A percentile compares a stretch with the other conserved stretches of the same genome.
phyloP scores from a whole-genome alignment of 176 grass and related monocot genomes.

The Elymus sibiricus region DNA sequence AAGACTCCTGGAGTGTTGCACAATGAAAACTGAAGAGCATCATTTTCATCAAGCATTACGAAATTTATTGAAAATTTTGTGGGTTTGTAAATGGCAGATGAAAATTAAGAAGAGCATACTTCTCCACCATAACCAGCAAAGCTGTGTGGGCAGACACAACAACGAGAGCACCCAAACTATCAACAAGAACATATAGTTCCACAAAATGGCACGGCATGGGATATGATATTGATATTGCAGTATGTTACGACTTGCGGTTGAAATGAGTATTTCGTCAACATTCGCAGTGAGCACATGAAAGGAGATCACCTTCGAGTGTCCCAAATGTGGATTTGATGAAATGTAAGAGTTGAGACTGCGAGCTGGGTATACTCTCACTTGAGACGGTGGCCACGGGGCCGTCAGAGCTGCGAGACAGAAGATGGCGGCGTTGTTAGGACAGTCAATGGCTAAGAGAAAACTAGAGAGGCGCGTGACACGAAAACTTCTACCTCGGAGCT shows the following conservation, averaged over 20 bases:
- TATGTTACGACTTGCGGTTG: background rate
- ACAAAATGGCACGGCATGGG: background rate
- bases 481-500: slow-evolving; percentile 20
- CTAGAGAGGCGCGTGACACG: background rate
- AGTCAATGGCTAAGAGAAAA: background rate
- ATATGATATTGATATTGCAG: background rate
- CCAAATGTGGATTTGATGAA: slow-evolving; percentile 55
- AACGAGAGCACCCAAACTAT: background rate
- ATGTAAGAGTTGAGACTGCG: slow-evolving; percentile 32
- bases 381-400: background rate
- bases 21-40: background rate
- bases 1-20: background rate
- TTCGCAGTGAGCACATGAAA: no score
- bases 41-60: background rate
- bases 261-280: background rate
- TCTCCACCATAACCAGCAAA: slow-evolving; percentile 3
- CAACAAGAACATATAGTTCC: background rate
- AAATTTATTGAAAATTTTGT: slow-evolving; percentile 1
- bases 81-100: background rate
- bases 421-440: background rate
- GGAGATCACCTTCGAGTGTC: slow-evolving; percentile 33
- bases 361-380: background rate
- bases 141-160: background rate
- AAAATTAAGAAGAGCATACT: background rate
- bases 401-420: slow-evolving; percentile 29